Evolutionary conservation across 768 basidiomycete species (phyloP), one percentile per base, ranked within the genome.

Genomic region (Boletus sensibilis): DNA sequence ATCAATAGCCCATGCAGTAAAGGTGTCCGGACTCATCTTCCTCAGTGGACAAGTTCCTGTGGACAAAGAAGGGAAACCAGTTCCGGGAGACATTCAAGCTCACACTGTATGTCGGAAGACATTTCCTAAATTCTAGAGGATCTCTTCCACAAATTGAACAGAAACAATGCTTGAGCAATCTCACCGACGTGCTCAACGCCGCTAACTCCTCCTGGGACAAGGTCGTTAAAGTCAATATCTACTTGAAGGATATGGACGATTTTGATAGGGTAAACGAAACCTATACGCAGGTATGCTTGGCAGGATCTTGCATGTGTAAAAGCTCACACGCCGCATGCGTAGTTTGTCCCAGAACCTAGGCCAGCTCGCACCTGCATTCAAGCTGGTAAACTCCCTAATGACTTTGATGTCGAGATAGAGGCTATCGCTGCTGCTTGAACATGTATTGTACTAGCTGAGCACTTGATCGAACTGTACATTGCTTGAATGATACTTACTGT

Each of bases 321-420:
- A 20, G 42, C 52, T 46, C 27, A 61, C 29, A 29, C 39, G 43
- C 16, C 12, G 23, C 16, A 20, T 37, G 20, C 16, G 14, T 42
- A 82, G 80, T 57, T 81, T 10, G 64, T 82, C 29, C 82, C 82
- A 0, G 72, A 67, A 33, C 82, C 81, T 16, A 89, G 89, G 73
- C 90, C 90, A 12, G 83, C 88, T 9, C 74, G 89, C 52, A 88
- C 87, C 10, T 87, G 85, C 68, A 88, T 92, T 59, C 87, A 90
- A 73, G 86, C 84, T 13, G 85, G 80, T 9, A 79, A 80, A 60
- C 75, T 90, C 35, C 88, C 88, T 0, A 77, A 78, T 61, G 86
- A 87, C 57, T 87, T 88, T 7, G 79, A 87, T 61, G 78, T 89
- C 41, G 89, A 92, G 75, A 84, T 90, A 39, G 88, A 90, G 68